Base-by-base conservation (phyloP, 768 basidiomycete genomes). In the Dictyophora rubrovolvata region DNA sequence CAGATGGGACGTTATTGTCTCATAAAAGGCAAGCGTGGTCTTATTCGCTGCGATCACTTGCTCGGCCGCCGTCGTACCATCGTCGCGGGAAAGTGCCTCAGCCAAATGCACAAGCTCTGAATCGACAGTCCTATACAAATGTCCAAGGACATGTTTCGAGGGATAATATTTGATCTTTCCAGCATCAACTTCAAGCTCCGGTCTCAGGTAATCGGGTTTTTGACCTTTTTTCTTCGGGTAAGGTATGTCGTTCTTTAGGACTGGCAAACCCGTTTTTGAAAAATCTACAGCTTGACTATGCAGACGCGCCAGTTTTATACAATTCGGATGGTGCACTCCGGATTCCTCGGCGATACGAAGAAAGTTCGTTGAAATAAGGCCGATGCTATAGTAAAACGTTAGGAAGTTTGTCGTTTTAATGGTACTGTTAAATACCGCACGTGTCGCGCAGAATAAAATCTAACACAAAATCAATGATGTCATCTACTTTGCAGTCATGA, bases 201-300 rank as follows among this genome's bases (percentile, higher is more conserved):
- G 83, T 1, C 82, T 84, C 65, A 76, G 73, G 84, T 85, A 86
- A 66, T 87, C 85, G 9, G 85, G 85, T 62, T 69, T 77, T 28
- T 7, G 28, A 60, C n/a, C 42, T 23, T 1, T 56, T 56, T 50
- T 63, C 65, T 18, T 72, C 70, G n/a, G 74, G 68, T 63, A 67
- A 77, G 2, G 85, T 81, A 28, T 85, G 76, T 46, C 61, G 1
- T 57, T 36, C 20, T 69, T 67, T 6, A 70, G 65, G 14, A 81
- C 78, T 22, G 79, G 75, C 37, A 71, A 67, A 17, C 80, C 80
- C 21, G 77, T 80, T 68, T 85, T 85, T 0, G 82, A 81, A 63
- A 81, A 87, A 66, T 86, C 84, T 1, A 86, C 83, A 0, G 86
- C 86, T 55, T 80, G 70, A 36, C 80, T 84, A 64, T 86, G 83